Evolutionary conservation across 73 alveolate genomes (phyloP), one percentile per base, ranked within the genome.

Genomic region (Tetrahymena thermophila): DNA sequence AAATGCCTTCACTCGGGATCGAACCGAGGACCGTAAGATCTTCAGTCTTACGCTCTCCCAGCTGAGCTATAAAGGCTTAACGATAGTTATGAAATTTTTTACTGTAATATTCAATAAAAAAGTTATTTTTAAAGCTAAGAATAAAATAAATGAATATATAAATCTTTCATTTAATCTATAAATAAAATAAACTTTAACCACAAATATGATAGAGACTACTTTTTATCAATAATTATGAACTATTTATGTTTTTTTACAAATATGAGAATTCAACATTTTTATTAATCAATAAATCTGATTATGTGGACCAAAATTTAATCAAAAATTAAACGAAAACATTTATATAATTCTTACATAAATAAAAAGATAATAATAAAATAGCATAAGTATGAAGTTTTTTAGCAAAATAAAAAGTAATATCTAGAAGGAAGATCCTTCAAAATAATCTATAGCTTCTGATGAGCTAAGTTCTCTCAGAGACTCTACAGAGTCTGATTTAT

Each of bases 1-100:
- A 58, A 58, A 58, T 58, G 85, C 85, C 85, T 58, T 58, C 85
- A 58, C 85, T 58, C 85, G 85, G 85, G 85, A 58, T 58, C 85
- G 85, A 56, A 56, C n/a, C n/a, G n/a, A n/a, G n/a, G n/a, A n/a
- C n/a, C n/a, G n/a, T n/a, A n/a, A n/a, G n/a, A n/a, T n/a, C n/a
- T n/a, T n/a, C n/a, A n/a, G n/a, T n/a, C n/a, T n/a, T n/a, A n/a
- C n/a, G n/a, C n/a, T n/a, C n/a, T n/a, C n/a, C n/a, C n/a, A n/a
- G n/a, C n/a, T n/a, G n/a, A n/a, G n/a, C n/a, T n/a, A 23, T 58
- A 58, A 58, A 58, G 85, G 85, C 85, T 58, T 58, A 58, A 58
- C 85, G 37, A 58, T 58, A 58, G 1, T 4, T 17, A 31, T n/a
- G 15, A 10, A 58, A 14, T 44, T 44, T 6, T 14, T 4, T 6